These are phyloP conservation scores for Leccinum pachyderme DNA, from an alignment of 1,284 basidiomycete species.

Conservation along the genomic window DNA sequence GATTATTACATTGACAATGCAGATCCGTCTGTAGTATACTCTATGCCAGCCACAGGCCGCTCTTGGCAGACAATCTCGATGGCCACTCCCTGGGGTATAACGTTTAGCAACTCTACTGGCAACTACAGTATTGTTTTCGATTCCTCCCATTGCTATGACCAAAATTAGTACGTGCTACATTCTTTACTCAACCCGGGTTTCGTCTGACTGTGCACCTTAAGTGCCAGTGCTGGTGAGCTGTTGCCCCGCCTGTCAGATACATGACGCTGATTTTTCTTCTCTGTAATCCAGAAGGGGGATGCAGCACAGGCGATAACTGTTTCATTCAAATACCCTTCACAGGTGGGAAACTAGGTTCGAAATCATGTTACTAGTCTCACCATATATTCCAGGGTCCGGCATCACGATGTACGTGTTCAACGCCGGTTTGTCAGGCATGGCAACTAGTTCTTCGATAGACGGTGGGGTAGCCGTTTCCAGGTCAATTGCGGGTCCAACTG, in stretches of 20 bases:
- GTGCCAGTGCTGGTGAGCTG: slow-evolving; percentile 20
- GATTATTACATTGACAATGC: neutral
- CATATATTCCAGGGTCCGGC: slow-evolving; percentile 15
- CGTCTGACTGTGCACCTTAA: slow-evolving; percentile 3
- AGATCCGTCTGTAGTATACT: neutral
- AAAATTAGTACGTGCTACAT: slow-evolving; percentile 23
- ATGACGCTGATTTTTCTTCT: neutral
- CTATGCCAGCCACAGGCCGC: slow-evolving; percentile 1
- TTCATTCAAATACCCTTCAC: slow-evolving; percentile 21
- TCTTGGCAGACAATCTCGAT: slow-evolving; percentile 18
- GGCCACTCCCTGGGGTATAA: slow-evolving; percentile 1
- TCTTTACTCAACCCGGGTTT: neutral
- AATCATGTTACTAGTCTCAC: neutral
- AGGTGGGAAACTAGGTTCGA: slow-evolving; percentile 8
- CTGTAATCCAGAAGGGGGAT: slow-evolving; percentile 18
- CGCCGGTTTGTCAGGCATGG: slow-evolving; percentile 21
- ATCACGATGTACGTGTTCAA: slow-evolving; percentile 17
- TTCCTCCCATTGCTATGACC: slow-evolving; percentile 21
- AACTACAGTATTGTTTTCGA: slow-evolving; percentile 17
- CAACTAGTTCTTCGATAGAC: slow-evolving; percentile 25
- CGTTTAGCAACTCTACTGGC: slow-evolving; percentile 22
- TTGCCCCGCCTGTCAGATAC: neutral
- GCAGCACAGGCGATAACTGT: slow-evolving; percentile 17
- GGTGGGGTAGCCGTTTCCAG: slow-evolving; percentile 3
- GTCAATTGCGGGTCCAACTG: slow-evolving; percentile 8